Evolutionary conservation across 2,329 filamentous ascomycete species (phyloP).

Genomic region (Aspergillus hiratsukae): DNA sequence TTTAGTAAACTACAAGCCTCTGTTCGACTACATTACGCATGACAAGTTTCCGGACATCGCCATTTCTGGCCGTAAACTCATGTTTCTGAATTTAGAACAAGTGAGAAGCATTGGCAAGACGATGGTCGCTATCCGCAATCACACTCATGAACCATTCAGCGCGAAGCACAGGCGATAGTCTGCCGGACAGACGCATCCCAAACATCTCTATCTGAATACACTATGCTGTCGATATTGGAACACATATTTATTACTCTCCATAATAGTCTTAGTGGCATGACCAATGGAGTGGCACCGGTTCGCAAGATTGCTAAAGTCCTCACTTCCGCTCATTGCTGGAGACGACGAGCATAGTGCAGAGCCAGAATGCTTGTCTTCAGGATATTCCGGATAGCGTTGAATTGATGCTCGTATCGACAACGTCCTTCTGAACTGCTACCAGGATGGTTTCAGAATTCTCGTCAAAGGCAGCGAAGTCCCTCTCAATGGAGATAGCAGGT

Average conservation of each 20-base stretch:
- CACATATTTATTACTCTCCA: constrained; percentile 44
- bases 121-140: too few species aligned
- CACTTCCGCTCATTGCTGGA: constrained; percentile 93
- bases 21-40: too few species aligned
- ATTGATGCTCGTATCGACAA: constrained; percentile 53
- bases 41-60: too few species aligned
- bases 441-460: constrained; percentile 74
- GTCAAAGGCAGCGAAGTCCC: constrained; percentile 82
- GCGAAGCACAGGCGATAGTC: too few species aligned
- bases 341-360: constrained; percentile 85
- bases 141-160: too few species aligned
- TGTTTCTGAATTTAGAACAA: too few species aligned
- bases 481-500: constrained; percentile 89
- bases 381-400: constrained; percentile 65
- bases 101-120: too few species aligned
- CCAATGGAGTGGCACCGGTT: constrained; percentile 99
- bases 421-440: constrained; percentile 61
- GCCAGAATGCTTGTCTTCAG: constrained; percentile 78
- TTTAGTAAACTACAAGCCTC: too few species aligned
- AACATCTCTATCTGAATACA: too few species aligned
- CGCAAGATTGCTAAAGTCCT: constrained; percentile 83
- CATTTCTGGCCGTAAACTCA: too few species aligned
- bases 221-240: too few species aligned
- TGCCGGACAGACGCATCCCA: too few species aligned
- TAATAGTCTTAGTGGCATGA: constrained; percentile 90